A percentile compares a stretch with the other conserved stretches of the same genome.
phyloP scores from a whole-genome alignment of 768 basidiomycete species.

The Hortiboletus campestris region DNA sequence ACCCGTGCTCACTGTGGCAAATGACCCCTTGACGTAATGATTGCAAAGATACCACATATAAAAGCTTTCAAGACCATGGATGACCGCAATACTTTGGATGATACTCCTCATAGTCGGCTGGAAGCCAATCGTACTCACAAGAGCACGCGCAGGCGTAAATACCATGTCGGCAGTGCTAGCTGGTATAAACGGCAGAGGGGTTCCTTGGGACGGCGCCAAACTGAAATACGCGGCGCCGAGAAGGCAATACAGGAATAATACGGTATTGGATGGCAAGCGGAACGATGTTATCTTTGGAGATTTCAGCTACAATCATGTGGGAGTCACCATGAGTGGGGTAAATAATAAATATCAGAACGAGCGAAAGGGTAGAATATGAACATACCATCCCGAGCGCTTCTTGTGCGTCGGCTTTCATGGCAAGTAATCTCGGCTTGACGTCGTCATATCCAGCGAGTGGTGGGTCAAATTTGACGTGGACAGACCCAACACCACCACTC shows the following conservation, averaged over 20 bases:
- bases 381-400: conserved; percentile 78
- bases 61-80: conserved; percentile 26
- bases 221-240: conserved; percentile 21
- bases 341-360: not conserved
- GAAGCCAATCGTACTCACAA: conserved; percentile 17
- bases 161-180: conserved; percentile 3
- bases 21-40: conserved; percentile 23
- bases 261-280: conserved; percentile 41
- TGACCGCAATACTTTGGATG: not conserved
- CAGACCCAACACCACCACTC: conserved; percentile 41
- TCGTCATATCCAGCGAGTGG: conserved; percentile 74
- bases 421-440: conserved; percentile 73
- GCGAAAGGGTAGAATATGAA: not conserved
- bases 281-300: conserved; percentile 62
- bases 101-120: conserved; percentile 11
- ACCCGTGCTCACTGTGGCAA: conserved; percentile 16
- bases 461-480: conserved; percentile 63
- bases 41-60: conserved; percentile 33
- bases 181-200: conserved; percentile 17
- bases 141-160: conserved; percentile 22
- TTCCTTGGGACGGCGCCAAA: conserved; percentile 20
- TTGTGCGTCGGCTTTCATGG: conserved; percentile 80
- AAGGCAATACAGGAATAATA: conserved; percentile 7
- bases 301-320: conserved; percentile 45
- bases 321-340: not conserved